phyloP scores from a whole-genome alignment of 768 basidiomycete genomes.

The Lanmaoa rubissima region DNA sequence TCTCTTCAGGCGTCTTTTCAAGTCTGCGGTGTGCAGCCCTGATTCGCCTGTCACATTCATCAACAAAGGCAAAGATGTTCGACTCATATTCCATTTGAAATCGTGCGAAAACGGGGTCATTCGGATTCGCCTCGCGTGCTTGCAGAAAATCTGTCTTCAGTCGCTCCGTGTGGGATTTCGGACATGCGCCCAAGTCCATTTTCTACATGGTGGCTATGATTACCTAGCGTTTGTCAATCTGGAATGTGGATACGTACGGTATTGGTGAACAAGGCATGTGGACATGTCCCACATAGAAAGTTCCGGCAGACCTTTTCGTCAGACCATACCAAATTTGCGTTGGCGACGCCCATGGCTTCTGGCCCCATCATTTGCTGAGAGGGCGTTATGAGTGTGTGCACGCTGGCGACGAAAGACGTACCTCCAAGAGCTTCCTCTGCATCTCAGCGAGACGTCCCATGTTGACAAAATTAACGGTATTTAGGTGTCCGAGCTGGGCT shows the following conservation, averaged over 20 bases:
- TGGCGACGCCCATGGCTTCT: conserved; percentile 96
- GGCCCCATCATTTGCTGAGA: conserved; percentile 99
- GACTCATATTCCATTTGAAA: conserved; percentile 97
- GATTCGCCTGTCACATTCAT: conserved; percentile 97
- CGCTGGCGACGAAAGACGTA: conserved; percentile 37
- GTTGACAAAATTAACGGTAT: conserved; percentile 23
- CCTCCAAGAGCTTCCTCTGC: conserved; percentile 89
- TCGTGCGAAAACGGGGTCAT: conserved; percentile 75
- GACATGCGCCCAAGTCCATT: conserved; percentile 99
- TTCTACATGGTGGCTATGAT: conserved; percentile 45
- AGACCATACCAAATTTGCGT: conserved; percentile 88
- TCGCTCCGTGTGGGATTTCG: conserved; percentile 93
- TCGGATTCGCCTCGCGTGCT: conserved; percentile 72
- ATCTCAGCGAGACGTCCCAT: conserved; percentile 97
- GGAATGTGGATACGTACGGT: conserved; percentile 59
- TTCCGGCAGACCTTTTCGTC: conserved; percentile 99
- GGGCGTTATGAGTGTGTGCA: conserved; percentile 1
- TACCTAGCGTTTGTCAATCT: background rate
- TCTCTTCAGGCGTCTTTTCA: conserved; percentile 99
- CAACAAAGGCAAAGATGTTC: conserved; percentile 94
- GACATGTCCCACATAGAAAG: conserved; percentile 98
- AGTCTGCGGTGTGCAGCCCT: conserved; percentile 88
- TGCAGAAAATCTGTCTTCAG: conserved; percentile 87
- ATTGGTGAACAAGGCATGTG: conserved; percentile 95
- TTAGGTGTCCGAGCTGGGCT: background rate